Base-by-base conservation (phyloP, 2,329 filamentous ascomycete species). In the Aspergillus persii region DNA sequence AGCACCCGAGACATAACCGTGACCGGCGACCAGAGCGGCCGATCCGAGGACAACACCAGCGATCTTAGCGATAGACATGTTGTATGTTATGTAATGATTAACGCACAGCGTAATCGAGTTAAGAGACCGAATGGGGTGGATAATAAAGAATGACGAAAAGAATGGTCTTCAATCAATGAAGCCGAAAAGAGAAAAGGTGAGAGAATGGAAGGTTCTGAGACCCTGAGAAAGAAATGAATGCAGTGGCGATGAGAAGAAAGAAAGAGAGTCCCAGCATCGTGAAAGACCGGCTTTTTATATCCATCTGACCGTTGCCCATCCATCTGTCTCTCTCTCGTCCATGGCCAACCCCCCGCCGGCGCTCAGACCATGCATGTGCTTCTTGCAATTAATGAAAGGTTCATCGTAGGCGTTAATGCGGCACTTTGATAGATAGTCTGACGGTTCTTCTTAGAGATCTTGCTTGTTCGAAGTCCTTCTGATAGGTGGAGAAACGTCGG, bases 1-100 rank as follows among this genome's bases (percentile, higher is more conserved):
- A 51, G 73, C 72, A 57, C 70, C 72, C 8, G 64, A 62, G 23
- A 78, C 74, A 53, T 69, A 74, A 51, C 76, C 76, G 63, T 79
- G 76, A 51, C 73, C 76, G 57, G 72, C 68, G 51, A 74, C 75
- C 59, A 74, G 64, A 50, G 74, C 69, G 60, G 74, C 66, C 47
- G 75, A 72, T 51, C 69, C 68, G 58, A 77, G 69, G 56, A 73
- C 53, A 44, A 72, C 48, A 65, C 66, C 69, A 63, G 69, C 64
- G 62, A 72, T 66, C 66, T 72, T 74, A 59, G 71, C 64, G 53
- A 73, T 47, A 68, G 72, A 71, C 72, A 74, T 74, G 56, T 66
- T 69, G 63, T 50, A 49, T 58, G 44, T 30, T 61, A 60, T 59
- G 50, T 44, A 41, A 31, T 57, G 55, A 64, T 63, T 54, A 64